A percentile compares a stretch with the other conserved stretches of the same genome.
Evolutionary conservation across 1,139 yeast genomes (phyloP).

Genomic region (Pichia sp.): DNA sequence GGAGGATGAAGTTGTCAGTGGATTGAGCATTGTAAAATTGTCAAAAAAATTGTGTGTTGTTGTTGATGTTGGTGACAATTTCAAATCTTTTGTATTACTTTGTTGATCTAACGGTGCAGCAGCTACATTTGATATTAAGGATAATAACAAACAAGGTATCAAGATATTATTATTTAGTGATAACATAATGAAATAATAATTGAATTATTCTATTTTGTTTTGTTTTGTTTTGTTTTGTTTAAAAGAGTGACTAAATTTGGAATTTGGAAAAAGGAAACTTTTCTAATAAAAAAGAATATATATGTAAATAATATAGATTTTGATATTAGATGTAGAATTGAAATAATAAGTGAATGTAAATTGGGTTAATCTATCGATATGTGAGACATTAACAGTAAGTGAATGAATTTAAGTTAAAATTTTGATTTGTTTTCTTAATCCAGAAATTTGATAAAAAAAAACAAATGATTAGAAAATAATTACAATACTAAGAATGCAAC

Average conservation of each 20-base stretch:
- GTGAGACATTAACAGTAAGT: no score
- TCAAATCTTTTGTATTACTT: neutral
- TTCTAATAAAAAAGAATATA: neutral
- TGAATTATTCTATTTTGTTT: neutral
- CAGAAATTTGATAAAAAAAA: no score
- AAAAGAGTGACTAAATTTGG: conserved; percentile 1
- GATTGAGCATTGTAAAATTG: neutral
- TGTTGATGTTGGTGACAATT: conserved; percentile 3
- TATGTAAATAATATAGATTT: neutral
- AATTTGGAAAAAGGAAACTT: neutral
- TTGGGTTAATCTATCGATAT: no score
- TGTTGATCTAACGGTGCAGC: neutral
- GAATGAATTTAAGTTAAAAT: no score
- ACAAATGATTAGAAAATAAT: no score
- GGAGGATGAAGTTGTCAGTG: neutral
- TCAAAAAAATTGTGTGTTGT: neutral
- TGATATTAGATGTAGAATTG: no score
- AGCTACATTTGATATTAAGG: neutral
- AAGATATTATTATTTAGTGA: no score
- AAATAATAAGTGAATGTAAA: no score
- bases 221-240: neutral
- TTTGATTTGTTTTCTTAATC: no score
- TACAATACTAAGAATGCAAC: no score
- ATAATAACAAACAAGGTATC: neutral
- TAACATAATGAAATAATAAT: no score